Conservation (phyloP, 371 early-diverging fungal species). For the Vairimorpha apis region DNA sequence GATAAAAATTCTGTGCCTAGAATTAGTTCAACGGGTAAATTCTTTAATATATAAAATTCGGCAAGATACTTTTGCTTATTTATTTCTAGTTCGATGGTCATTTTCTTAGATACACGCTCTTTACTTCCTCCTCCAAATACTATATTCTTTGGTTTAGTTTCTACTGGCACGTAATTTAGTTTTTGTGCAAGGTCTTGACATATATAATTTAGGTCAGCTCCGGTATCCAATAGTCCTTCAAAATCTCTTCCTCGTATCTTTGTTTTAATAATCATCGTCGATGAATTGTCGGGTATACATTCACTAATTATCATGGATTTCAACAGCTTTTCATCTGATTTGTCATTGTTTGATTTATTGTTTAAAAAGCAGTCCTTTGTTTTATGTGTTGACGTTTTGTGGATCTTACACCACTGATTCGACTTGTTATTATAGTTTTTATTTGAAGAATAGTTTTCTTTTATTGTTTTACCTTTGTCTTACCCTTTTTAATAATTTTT, state of each 20-base stretch:
- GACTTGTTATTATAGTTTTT: no score
- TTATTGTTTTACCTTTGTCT: no score
- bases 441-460: no score
- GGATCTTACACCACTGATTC: not conserved
- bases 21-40: not conserved
- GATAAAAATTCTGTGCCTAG: conserved; percentile 10
- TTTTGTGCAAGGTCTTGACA: not conserved
- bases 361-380: not conserved
- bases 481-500: no score
- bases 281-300: not conserved
- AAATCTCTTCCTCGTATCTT: not conserved
- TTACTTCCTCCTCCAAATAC: not conserved
- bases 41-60: conserved; percentile 2
- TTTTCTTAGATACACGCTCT: not conserved
- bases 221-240: not conserved
- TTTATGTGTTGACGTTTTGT: not conserved
- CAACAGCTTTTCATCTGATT: not conserved
- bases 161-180: not conserved
- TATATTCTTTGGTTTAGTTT: not conserved
- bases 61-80: not conserved
- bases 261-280: not conserved
- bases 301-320: not conserved
- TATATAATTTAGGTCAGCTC: not conserved
- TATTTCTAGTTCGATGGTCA: not conserved
- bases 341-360: not conserved